Evolutionary conservation across 2,329 filamentous ascomycete genomes (phyloP).

Genomic region (Xylaria polymorpha): DNA sequence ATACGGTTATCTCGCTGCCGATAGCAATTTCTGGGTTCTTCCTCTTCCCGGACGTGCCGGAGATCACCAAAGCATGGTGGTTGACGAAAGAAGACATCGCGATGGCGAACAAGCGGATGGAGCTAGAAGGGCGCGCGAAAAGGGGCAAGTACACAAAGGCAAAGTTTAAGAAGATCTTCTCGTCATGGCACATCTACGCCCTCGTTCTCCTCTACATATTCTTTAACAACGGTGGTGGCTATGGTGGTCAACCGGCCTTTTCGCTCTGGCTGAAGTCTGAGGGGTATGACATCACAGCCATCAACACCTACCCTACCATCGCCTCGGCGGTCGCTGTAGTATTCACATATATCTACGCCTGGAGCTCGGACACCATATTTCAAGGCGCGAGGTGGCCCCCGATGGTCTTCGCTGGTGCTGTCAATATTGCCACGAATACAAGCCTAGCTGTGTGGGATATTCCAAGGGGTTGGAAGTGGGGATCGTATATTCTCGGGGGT

Average conservation of each 20-base stretch:
- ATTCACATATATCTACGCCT: slow-evolving; percentile 71
- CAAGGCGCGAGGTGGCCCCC: slow-evolving; percentile 71
- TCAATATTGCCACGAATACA: slow-evolving; percentile 56
- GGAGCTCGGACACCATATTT: slow-evolving; percentile 72
- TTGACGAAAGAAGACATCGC: slow-evolving; percentile 53
- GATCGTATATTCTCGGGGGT: slow-evolving; percentile 67
- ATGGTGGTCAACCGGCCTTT: slow-evolving; percentile 66
- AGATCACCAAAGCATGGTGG: slow-evolving; percentile 55
- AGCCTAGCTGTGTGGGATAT: slow-evolving; percentile 59
- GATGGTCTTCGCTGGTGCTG: slow-evolving; percentile 65
- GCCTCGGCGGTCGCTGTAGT: slow-evolving; percentile 65
- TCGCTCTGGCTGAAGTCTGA: slow-evolving; percentile 59
- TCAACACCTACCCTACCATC: slow-evolving; percentile 68
- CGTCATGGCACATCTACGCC: slow-evolving; percentile 72
- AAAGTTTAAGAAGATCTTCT: slow-evolving; percentile 71
- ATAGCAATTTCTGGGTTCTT: slow-evolving; percentile 62
- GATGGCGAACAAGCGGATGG: slow-evolving; percentile 55
- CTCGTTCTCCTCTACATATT: slow-evolving; percentile 69
- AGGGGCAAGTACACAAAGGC: slow-evolving; percentile 54
- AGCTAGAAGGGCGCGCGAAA: slow-evolving; percentile 58
- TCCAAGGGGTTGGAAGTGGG: slow-evolving; percentile 69
- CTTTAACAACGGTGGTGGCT: slow-evolving; percentile 69
- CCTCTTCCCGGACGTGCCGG: slow-evolving; percentile 56
- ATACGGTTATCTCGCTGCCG: slow-evolving; percentile 65
- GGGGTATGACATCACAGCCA: slow-evolving; percentile 54